Base-by-base conservation (phyloP, 2,329 filamentous ascomycete species). In the Ceratocystis colombiana region DNA sequence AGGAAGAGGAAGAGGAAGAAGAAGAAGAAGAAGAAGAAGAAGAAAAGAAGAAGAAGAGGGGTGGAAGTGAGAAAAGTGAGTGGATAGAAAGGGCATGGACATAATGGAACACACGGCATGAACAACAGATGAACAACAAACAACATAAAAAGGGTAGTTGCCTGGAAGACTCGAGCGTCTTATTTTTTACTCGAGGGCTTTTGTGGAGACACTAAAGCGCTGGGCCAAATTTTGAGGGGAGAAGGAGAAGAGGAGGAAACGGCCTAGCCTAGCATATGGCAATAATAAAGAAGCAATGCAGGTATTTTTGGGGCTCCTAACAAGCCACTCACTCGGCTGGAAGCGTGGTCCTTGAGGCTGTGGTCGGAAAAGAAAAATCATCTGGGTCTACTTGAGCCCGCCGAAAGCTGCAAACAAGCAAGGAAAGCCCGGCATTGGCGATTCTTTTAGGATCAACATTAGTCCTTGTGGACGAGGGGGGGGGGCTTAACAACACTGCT, bases 51-150 rank as follows among this genome's bases (percentile, higher is more conserved):
- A 10, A 15, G 10, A 20, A n/a, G 10, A 28, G 53, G 30, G n/a
- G 20, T 12, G 22, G 17, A 12, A 22, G 15, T 15, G 53, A 8
- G 10, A 25, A 50, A 10, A 50, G 25, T 2, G 17, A 57, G 53
- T 10, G 33, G 8, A 37, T 3, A 3, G 10, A 37, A 37, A 37
- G 10, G 10, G 10, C 33, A 12, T 33, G 33, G 33, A 8, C 10
- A 33, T 37, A 12, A 37, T 37, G 33, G 33, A 37, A 4, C 33
- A 28, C 53, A 30, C 25, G 3, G 53, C 53, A 57, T 57, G 53
- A 33, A 57, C 53, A 57, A 57, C 53, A 57, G 53, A 57, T 30
- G 53, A 57, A 57, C 53, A 57, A 57, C 53, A 57, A 57, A 15
- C 50, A 28, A 7, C 25, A 10, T 28, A 8, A 28, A 28, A 28